A percentile compares a stretch with the other conserved stretches of the same genome.
Evolutionary conservation across 225 moss, liverwort and hornwort genomes (phyloP).

Genomic region (Lunularia cruciata): DNA sequence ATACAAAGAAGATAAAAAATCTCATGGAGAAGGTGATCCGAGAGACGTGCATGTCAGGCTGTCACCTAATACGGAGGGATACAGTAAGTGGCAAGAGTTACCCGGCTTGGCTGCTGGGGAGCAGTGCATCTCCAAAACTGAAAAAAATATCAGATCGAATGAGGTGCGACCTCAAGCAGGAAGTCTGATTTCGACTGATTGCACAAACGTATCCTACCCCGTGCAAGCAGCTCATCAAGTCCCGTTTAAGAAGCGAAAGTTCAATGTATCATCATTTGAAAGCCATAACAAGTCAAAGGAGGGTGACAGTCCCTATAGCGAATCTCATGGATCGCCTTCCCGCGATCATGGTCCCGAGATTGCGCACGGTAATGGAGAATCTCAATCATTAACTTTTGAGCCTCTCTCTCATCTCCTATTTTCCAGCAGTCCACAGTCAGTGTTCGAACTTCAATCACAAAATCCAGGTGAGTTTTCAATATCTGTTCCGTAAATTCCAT

Average conservation of each 20-base stretch:
- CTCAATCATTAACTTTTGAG: conserved; percentile 58
- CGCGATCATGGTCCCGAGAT: conserved; percentile 9
- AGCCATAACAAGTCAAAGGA: conserved; percentile 17
- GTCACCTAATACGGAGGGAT: too few relatives aligned
- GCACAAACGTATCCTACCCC: not conserved
- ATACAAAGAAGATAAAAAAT: not conserved
- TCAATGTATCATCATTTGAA: conserved; percentile 23
- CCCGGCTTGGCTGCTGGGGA: too few relatives aligned
- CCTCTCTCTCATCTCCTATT: conserved; percentile 78
- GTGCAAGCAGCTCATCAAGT: conserved; percentile 46
- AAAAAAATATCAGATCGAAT: too few relatives aligned
- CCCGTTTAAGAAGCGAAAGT: conserved; percentile 68
- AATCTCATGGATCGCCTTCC: not conserved
- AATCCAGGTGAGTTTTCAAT: conserved; percentile 67
- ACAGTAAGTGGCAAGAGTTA: not conserved
- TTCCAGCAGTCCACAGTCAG: conserved; percentile 66
- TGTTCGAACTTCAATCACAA: conserved; percentile 66
- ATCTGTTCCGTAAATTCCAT: too few relatives aligned
- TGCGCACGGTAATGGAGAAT: not conserved
- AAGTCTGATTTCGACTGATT: not conserved
- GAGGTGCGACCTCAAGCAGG: not conserved
- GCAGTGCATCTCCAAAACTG: too few relatives aligned
- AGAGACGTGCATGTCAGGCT: not conserved
- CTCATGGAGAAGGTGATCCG: not conserved
- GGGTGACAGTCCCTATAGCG: too few relatives aligned